A percentile compares a stretch with the other conserved stretches of the same genome.
These are phyloP conservation scores for Zygoascus sp. DNA, from an alignment of 1,139 yeast genomes.

Conservation along the genomic window DNA sequence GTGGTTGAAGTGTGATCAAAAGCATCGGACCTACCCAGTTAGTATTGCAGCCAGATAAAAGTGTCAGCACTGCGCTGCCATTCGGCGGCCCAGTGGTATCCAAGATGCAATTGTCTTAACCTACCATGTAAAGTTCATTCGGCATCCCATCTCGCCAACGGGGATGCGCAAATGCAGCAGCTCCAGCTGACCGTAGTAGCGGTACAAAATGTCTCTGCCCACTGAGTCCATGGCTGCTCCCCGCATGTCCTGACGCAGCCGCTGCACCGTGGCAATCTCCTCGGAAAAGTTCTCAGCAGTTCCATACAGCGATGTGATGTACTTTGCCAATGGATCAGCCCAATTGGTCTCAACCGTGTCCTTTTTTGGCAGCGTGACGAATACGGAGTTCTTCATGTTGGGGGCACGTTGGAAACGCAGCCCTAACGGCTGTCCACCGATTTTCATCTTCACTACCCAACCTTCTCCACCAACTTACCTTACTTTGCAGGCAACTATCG, in stretches of 20 bases:
- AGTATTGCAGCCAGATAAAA: neutral
- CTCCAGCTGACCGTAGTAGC: slow-evolving; percentile 80
- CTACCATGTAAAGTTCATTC: slow-evolving; percentile 67
- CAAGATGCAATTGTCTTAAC: neutral
- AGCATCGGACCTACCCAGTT: slow-evolving; percentile 46
- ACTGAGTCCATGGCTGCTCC: slow-evolving; percentile 42
- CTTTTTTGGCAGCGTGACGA: slow-evolving; percentile 46
- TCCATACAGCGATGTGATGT: slow-evolving; percentile 63
- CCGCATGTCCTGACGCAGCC: slow-evolving; percentile 57
- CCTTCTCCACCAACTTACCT: too few species aligned
- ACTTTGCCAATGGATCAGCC: slow-evolving; percentile 56
- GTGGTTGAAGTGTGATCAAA: slow-evolving; percentile 51
- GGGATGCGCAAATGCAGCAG: slow-evolving; percentile 74
- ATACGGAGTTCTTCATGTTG: slow-evolving; percentile 33
- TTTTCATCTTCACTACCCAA: neutral
- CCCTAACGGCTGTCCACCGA: neutral
- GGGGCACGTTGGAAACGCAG: neutral
- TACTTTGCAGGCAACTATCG: too few species aligned
- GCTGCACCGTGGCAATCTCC: slow-evolving; percentile 53
- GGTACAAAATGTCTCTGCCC: slow-evolving; percentile 52
- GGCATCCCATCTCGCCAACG: slow-evolving; percentile 51
- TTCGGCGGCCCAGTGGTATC: too few species aligned
- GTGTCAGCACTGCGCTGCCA: too few species aligned
- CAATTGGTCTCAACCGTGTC: slow-evolving; percentile 61
- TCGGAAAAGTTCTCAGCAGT: slow-evolving; percentile 51